Percentiles rank a stretch among this genome's conserved stretches.
phyloP scores from a whole-genome alignment of 768 basidiomycete genomes.

The Rhizopogon roseolus region DNA sequence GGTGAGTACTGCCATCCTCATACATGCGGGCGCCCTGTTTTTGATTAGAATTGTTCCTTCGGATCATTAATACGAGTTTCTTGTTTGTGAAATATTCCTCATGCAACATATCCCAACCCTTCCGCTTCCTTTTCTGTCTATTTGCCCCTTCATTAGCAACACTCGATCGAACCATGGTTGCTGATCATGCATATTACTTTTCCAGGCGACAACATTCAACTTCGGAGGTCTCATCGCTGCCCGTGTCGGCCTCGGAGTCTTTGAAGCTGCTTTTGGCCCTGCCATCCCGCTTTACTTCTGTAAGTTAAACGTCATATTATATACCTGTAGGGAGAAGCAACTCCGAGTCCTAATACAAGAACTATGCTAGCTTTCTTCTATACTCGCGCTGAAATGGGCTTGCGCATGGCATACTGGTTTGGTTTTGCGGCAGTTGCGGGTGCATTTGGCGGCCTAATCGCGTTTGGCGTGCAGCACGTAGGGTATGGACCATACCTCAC shows the following conservation, averaged over 20 bases:
- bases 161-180: not conserved
- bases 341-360: not conserved
- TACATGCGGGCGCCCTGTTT: not conserved
- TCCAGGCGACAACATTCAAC: conserved; percentile 58
- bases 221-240: conserved; percentile 54
- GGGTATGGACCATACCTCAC: conserved; percentile 30
- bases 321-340: too few relatives aligned
- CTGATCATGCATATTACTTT: not conserved
- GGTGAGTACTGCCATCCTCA: conserved; percentile 32
- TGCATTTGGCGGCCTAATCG: conserved; percentile 81
- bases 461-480: conserved; percentile 74
- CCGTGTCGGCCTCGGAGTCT: conserved; percentile 64
- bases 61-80: not conserved
- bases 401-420: conserved; percentile 80
- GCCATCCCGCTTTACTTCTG: conserved; percentile 77
- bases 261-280: conserved; percentile 76
- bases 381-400: conserved; percentile 67
- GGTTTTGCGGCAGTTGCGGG: conserved; percentile 82
- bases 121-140: too few relatives aligned
- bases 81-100: not conserved
- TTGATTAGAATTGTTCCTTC: not conserved
- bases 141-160: not conserved
- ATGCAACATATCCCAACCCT: not conserved
- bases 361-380: conserved; percentile 63
- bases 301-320: conserved; percentile 28